Evolutionary conservation across 345 rosid genomes (phyloP), one percentile per base, ranked within the genome.

Genomic region (Jatropha curcas): DNA sequence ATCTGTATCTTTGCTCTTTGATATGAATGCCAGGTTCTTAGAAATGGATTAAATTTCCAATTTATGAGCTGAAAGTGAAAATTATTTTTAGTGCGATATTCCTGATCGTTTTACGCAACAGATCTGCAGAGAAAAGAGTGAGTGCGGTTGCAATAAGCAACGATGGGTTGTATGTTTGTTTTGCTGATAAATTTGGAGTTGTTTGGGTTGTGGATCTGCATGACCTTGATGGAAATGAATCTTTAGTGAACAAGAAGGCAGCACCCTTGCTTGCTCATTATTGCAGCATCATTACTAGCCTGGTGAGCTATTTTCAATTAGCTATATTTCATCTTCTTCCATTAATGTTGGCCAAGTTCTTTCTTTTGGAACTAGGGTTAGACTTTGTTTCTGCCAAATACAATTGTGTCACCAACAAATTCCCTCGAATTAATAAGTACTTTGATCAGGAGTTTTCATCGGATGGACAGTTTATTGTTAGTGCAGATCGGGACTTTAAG

Each of bases 151-250:
- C 97, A 57, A 71, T 96, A 72, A 88, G 91, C 78, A 74, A 82
- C 33, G 88, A 91, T 74, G 93, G 86, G 28, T 77, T 72, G 56
- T 67, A 86, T 82, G 90, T 88, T 68, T 93, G 97, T 71, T 96
- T 86, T 74, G 93, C 98, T 67, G 98, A 96, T 76, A 93, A 93
- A 80, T 96, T 96, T 78, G 98, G 98, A 84, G 95, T 87, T 81
- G 97, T 93, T 68, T 90, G 99, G 97, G 93, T 87, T 76, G 84
- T 90, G 77, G 85, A 81, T 76, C 72, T 87, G 37, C 83, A 79
- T 46, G 91, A 76, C 46, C 64, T 82, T 75, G 83, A 77, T 34
- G 86, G 82, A 33, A 76, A 80, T 65, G 52, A 75, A 65, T 48
- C 69, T 80, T 17, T 71, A 33, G 82, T 76, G 45, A 71, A 80